Base-by-base conservation (phyloP, 225 moss, liverwort and hornwort species). In the Physcomitrellopsis africana region DNA sequence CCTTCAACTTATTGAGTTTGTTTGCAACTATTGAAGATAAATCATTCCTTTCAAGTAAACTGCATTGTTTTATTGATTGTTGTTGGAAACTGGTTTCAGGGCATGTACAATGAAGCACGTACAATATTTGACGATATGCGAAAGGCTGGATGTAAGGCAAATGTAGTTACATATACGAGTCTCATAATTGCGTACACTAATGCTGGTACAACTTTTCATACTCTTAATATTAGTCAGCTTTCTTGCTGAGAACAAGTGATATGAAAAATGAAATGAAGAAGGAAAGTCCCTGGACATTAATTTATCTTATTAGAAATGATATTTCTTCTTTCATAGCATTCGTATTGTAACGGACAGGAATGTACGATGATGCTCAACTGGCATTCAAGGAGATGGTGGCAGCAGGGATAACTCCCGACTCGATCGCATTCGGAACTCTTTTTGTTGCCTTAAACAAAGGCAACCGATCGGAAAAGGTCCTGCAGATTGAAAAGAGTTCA, bases 141-240 rank as follows among this genome's bases (percentile, higher is more conserved):
- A 55, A 84, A 90, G 68, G 81, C 89, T 23, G 89, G 85, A 62
- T 93, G 90, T 77, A 71, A 74, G 18, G 93, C 99, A 67, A 91
- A 95, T 76, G 92, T 99, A 61, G 77, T 91, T 45, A 99, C 95
- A 7, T 95, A 93, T 61, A 93, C 99, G 24, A 86, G 90, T 67
- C 81, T 99, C 26, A 79, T 93, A 8, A 56, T 86, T 63, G 78
- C 87, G 44, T 93, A 95, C 79, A 85, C 81, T 57, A 80, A 81
- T 67, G 95, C 95, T 83, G 97, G 97, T 99, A 46, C 63, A 80
- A 17, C 54, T 53, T 11, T 73, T 71, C 51, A 62, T 67, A 44
- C 44, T 51, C 18, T 70, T 70, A 51, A 19, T 51, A 41, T 59
- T 51, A 54, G 9, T 59, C 41, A 58, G 66, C 18, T 17, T 29